Evolutionary conservation across 2,329 filamentous ascomycete species (phyloP), one percentile per base, ranked within the genome.

Genomic region (Fusarium chuoi): DNA sequence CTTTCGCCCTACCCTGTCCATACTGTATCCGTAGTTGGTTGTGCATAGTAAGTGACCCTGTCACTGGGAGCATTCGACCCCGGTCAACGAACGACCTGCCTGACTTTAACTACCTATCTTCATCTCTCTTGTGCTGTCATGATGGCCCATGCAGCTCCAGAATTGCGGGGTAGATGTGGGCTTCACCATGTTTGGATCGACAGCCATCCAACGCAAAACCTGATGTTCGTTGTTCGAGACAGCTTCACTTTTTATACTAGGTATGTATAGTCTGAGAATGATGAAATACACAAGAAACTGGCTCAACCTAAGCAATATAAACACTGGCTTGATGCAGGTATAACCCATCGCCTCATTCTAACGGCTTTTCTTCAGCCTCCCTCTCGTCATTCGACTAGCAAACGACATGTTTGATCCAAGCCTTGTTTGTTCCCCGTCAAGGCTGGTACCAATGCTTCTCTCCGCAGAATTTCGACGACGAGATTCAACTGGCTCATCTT

Each of bases 111-210:
- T 62, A 65, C 62, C 63, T 45, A 65, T 65, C 63, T 45, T 72
- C 64, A 65, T 65, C 44, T 65, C 54, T 55, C 41, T 68, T 48
- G 54, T 68, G 68, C 46, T 60, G 62, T 68, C 71, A 70, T 64
- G 71, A 56, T 71, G 54, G 45, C 55, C 71, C 49, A 62, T 62
- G 51, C 44, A 45, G 71, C 68, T 62, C 71, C 71, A 74, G 61
- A 74, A 74, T 75, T 74, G 71, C 71, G 71, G 71, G 71, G 71
- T 74, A 74, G 71, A 52, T 51, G 48, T 74, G 56, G 71, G 42
- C 62, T 51, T 68, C 44, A 51, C 12, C 42, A 20, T 61, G 58
- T 20, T 20, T 52, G 44, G 60, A 73, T 73, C 65, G 55, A 57
- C 55, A 57, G 48, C 58, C 55, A 68, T 26, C 30, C 38, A 26